Percentiles rank a stretch among this genome's conserved stretches.
phyloP scores from a whole-genome alignment of 225 moss, liverwort and hornwort genomes.

The Marchantia polymorpha region DNA sequence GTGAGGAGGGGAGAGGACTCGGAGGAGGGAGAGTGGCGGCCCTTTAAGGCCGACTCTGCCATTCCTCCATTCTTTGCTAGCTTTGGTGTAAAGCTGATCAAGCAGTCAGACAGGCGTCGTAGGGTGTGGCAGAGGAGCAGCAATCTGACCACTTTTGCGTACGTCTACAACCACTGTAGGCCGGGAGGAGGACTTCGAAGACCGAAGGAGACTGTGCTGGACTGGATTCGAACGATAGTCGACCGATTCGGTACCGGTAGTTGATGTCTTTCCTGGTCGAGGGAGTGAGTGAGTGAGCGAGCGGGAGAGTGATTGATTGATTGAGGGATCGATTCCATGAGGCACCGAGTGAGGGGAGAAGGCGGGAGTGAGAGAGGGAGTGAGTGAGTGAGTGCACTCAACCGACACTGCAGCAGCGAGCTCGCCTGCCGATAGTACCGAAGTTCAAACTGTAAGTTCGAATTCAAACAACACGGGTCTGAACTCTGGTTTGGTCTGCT shows the following conservation, averaged over 20 bases:
- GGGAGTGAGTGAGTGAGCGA: neutral
- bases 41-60: neutral
- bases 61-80: neutral
- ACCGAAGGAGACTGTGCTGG: neutral
- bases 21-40: neutral
- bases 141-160: neutral
- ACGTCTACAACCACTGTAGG: no score
- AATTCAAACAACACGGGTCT: neutral
- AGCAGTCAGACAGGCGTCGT: neutral
- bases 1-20: no score
- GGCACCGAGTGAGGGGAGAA: neutral
- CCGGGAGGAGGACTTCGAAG: neutral
- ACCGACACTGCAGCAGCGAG: neutral
- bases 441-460: neutral
- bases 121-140: neutral
- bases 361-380: neutral
- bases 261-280: neutral
- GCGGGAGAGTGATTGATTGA: no score
- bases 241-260: neutral
- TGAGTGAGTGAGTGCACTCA: no score
- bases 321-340: neutral
- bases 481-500: neutral
- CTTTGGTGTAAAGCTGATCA: neutral
- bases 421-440: neutral
- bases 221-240: neutral